phyloP scores from a whole-genome alignment of 129 eudicot species.

The Chrysanthemum lavandulifolium region DNA sequence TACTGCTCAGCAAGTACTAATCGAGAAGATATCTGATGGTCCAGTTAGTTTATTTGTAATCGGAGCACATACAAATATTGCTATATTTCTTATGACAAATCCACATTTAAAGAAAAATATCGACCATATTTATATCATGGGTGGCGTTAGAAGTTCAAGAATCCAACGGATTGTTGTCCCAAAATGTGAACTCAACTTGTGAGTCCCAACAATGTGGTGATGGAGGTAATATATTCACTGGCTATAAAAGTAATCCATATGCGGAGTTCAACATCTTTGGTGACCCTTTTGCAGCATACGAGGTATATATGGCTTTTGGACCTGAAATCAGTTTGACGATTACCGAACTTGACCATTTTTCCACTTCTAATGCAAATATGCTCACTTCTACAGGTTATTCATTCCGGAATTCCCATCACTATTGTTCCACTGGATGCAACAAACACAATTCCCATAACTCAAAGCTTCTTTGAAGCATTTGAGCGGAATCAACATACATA shows the following conservation, averaged over 20 bases:
- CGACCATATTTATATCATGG: constrained; percentile 73
- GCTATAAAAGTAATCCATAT: constrained; percentile 69
- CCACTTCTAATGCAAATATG: neutral
- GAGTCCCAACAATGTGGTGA: neutral
- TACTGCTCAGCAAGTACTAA: constrained; percentile 54
- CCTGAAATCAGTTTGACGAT: neutral
- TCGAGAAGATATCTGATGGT: constrained; percentile 52
- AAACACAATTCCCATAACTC: constrained; percentile 69
- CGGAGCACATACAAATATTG: constrained; percentile 61
- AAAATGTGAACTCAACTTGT: constrained; percentile 28
- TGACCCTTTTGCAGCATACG: constrained; percentile 92
- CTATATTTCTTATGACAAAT: constrained; percentile 63
- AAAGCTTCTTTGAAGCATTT: constrained; percentile 49
- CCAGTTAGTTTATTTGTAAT: constrained; percentile 54
- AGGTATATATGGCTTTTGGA: constrained; percentile 40
- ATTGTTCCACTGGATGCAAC: constrained; percentile 89
- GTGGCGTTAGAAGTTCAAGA: constrained; percentile 73
- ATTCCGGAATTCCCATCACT: constrained; percentile 83
- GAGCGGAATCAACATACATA: constrained; percentile 65
- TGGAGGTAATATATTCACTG: constrained; percentile 64
- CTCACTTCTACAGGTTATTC: constrained; percentile 57
- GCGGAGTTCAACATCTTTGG: constrained; percentile 82
- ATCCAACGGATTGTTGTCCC: constrained; percentile 72
- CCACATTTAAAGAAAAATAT: constrained; percentile 82
- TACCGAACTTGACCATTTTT: neutral